These are phyloP conservation scores for Ogataea siamensis DNA, from an alignment of 805 yeast genomes.

Conservation along the genomic window DNA sequence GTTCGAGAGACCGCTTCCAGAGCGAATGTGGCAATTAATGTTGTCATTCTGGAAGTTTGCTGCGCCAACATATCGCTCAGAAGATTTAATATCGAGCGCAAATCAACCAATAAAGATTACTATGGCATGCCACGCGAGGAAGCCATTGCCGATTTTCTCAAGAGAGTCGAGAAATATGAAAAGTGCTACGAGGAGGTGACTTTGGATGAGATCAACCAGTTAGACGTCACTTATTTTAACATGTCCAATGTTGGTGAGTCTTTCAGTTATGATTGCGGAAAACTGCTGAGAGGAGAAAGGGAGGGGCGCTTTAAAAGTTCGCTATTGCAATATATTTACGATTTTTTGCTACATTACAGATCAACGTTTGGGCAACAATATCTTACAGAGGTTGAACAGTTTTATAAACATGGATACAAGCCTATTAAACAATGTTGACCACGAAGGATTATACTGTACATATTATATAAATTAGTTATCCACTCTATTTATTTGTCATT, in stretches of 20 bases:
- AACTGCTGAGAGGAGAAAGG: conserved; percentile 31
- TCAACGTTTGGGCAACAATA: conserved; percentile 33
- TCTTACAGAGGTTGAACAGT: conserved; percentile 30
- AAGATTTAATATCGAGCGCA: conserved; percentile 61
- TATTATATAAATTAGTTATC: neutral
- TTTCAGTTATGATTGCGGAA: conserved; percentile 34
- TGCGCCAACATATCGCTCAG: conserved; percentile 52
- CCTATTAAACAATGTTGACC: conserved; percentile 21
- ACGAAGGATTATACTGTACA: conserved; percentile 5
- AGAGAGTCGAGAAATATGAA: conserved; percentile 52
- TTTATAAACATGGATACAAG: conserved; percentile 32
- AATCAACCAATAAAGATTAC: conserved; percentile 63
- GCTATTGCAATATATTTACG: conserved; percentile 29
- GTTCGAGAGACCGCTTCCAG: conserved; percentile 55
- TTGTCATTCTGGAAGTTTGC: conserved; percentile 58
- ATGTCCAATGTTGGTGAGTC: conserved; percentile 37
- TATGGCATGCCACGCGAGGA: conserved; percentile 46
- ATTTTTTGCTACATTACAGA: conserved; percentile 37
- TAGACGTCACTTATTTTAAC: conserved; percentile 31
- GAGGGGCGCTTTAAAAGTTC: conserved; percentile 23
- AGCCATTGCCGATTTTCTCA: conserved; percentile 59
- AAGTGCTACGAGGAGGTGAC: conserved; percentile 39
- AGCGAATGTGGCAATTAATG: conserved; percentile 37
- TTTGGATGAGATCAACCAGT: conserved; percentile 30
- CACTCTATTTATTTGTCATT: conserved; percentile 11